These are phyloP conservation scores for Penicillium crustosum DNA, from an alignment of 2,329 filamentous ascomycete genomes.

Conservation along the genomic window DNA sequence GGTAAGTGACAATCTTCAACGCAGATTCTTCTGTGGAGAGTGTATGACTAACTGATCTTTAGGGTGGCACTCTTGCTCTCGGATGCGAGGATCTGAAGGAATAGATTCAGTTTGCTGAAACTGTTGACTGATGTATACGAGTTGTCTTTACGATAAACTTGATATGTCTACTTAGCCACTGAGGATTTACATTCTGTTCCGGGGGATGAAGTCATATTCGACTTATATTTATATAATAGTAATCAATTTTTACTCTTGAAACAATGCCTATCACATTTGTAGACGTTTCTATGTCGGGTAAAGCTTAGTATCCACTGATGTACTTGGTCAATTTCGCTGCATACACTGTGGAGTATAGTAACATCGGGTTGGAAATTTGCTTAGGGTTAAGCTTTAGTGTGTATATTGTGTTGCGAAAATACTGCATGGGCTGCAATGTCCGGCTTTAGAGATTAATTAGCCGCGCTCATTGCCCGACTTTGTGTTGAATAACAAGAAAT, in stretches of 20 bases:
- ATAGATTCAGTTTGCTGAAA: not conserved
- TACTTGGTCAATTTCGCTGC: not conserved
- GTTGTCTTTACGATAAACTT: not conserved
- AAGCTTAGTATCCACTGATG: not conserved
- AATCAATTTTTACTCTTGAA: not conserved
- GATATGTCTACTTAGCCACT: not conserved
- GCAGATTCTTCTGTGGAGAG: no score
- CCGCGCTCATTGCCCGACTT: no score
- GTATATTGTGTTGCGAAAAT: not conserved
- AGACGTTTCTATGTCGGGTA: not conserved
- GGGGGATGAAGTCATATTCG: not conserved
- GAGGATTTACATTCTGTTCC: not conserved
- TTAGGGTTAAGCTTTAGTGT: not conserved
- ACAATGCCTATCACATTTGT: not conserved
- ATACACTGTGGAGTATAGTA: not conserved
- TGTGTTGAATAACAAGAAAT: no score
- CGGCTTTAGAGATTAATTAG: no score
- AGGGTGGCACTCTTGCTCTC: constrained; percentile 29
- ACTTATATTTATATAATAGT: not conserved
- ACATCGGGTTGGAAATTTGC: not conserved
- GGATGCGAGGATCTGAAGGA: constrained; percentile 23
- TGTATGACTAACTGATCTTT: constrained; percentile 2
- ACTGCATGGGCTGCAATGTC: no score
- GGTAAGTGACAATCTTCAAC: constrained; percentile 17
- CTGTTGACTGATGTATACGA: not conserved